A percentile compares a stretch with the other conserved stretches of the same genome.
phyloP scores from a whole-genome alignment of 805 yeast species.

The Barnettozyma wickerhamii region DNA sequence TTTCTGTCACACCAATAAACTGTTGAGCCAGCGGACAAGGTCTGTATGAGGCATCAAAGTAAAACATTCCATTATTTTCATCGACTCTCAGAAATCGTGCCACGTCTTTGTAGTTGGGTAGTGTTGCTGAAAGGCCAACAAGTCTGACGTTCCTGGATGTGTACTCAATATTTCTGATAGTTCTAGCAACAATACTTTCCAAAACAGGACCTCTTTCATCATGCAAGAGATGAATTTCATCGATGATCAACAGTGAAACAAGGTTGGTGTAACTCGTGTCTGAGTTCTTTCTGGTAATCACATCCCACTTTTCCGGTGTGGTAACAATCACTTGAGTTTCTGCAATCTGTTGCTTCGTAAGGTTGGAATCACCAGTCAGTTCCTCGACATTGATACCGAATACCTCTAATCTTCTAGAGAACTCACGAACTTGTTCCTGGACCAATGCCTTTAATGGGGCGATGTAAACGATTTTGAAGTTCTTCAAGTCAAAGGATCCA shows the following conservation, averaged over 20 bases:
- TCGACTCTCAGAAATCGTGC: slow-evolving; percentile 75
- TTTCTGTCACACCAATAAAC: slow-evolving; percentile 83
- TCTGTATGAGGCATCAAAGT: slow-evolving; percentile 76
- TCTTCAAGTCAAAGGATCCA: slow-evolving; percentile 47
- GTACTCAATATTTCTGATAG: slow-evolving; percentile 43
- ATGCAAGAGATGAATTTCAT: slow-evolving; percentile 89
- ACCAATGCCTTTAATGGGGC: slow-evolving; percentile 95
- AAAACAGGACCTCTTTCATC: slow-evolving; percentile 95
- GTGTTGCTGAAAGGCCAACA: slow-evolving; percentile 87
- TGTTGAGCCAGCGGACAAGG: slow-evolving; percentile 93
- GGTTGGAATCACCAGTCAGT: slow-evolving; percentile 82
- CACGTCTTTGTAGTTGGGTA: slow-evolving; percentile 86
- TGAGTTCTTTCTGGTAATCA: slow-evolving; percentile 77
- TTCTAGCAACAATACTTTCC: slow-evolving; percentile 81
- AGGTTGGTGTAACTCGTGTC: slow-evolving; percentile 60
- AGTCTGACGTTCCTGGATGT: slow-evolving; percentile 54
- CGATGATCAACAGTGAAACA: slow-evolving; percentile 73
- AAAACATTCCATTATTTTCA: slow-evolving; percentile 57
- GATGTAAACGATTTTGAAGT: slow-evolving; percentile 77
- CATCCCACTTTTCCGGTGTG: slow-evolving; percentile 98
- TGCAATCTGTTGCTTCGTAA: slow-evolving; percentile 69
- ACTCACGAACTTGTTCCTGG: slow-evolving; percentile 90
- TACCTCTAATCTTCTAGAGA: slow-evolving; percentile 59
- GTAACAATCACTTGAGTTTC: slow-evolving; percentile 83
- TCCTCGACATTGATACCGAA: slow-evolving; percentile 76